These are phyloP conservation scores for Euphrasia confusa DNA, from an alignment of 257 asterid species.

Conservation along the genomic window DNA sequence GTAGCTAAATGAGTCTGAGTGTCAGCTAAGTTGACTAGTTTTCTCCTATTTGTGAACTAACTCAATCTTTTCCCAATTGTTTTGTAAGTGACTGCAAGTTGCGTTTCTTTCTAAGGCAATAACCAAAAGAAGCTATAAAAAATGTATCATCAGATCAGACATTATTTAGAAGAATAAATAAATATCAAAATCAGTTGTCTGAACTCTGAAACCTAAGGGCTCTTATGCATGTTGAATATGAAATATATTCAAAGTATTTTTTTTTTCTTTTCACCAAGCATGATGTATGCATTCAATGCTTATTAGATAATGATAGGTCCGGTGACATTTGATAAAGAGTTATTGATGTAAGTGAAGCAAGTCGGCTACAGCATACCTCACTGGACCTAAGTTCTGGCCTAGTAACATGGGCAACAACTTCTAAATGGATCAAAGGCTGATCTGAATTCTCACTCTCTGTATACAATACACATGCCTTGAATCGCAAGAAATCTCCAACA, in stretches of 20 bases:
- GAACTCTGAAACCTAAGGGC: background rate
- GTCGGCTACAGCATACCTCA: conserved; percentile 54
- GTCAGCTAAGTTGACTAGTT: background rate
- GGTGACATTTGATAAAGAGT: background rate
- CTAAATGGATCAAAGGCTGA: conserved; percentile 70
- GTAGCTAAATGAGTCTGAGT: background rate
- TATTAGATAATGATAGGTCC: background rate
- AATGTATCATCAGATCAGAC: no score
- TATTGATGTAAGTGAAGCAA: background rate
- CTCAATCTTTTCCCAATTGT: background rate
- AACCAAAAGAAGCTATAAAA: background rate
- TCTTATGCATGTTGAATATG: background rate
- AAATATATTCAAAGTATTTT: background rate
- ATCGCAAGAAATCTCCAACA: conserved; percentile 94
- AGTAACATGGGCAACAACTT: conserved; percentile 94
- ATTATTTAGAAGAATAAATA: background rate
- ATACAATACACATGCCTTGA: conserved; percentile 76
- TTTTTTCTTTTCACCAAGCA: background rate
- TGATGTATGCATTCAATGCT: background rate
- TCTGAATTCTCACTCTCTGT: conserved; percentile 66
- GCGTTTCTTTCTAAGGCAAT: background rate
- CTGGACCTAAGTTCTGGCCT: conserved; percentile 91
- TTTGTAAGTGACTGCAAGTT: background rate
- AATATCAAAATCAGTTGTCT: background rate
- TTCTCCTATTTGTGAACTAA: background rate